phyloP scores from a whole-genome alignment of 257 asterid species.

The Thymus mandschuricus region DNA sequence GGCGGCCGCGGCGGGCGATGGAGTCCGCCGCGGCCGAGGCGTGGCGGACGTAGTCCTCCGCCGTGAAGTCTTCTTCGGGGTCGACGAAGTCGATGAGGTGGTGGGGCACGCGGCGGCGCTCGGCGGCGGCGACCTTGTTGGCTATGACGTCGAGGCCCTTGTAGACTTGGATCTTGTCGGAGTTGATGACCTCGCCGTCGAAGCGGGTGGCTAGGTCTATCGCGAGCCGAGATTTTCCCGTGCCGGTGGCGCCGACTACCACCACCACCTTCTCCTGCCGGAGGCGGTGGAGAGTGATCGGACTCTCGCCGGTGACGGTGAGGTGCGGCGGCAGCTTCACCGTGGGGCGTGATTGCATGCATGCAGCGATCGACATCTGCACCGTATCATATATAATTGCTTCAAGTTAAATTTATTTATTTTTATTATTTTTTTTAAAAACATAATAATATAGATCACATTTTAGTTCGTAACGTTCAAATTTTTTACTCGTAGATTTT shows the following conservation, averaged over 20 bases:
- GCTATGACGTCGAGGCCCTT: constrained; percentile 4
- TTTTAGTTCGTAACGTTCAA: background rate
- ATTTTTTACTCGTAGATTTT: background rate
- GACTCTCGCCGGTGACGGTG: background rate
- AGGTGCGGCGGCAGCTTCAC: constrained; percentile 5
- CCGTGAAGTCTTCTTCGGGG: background rate
- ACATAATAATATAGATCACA: background rate
- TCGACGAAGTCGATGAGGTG: constrained; percentile 18
- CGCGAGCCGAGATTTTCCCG: constrained; percentile 16
- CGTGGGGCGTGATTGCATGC: constrained; percentile 6
- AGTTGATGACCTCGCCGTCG: constrained; percentile 23
- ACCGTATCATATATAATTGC: background rate
- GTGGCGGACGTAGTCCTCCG: constrained; percentile 10
- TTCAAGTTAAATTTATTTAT: background rate
- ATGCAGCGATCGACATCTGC: constrained; percentile 15
- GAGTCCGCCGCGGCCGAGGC: constrained; percentile 8
- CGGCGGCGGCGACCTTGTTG: background rate
- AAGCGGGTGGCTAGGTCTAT: constrained; percentile 5
- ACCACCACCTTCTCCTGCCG: constrained; percentile 10
- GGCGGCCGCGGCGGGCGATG: background rate
- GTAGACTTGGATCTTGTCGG: constrained; percentile 14
- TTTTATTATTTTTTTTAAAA: background rate
- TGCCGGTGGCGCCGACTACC: constrained; percentile 11
- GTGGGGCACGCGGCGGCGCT: constrained; percentile 9
- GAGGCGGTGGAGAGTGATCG: background rate